Conservation (phyloP, 176 grass and related monocot species). For the Dendrocalamus sinicus region DNA sequence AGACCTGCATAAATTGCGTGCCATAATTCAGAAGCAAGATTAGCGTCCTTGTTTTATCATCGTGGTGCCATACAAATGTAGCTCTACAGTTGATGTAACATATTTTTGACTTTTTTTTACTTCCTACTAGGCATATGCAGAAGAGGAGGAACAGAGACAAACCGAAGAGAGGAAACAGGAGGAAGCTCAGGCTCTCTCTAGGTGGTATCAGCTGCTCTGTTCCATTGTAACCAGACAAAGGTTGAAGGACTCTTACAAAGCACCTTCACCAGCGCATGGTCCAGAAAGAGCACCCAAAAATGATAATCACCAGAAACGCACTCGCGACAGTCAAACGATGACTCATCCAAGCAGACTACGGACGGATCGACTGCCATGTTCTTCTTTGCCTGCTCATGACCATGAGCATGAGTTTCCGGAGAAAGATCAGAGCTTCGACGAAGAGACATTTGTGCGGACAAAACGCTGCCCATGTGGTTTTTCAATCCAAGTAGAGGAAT, state of each 20-base stretch:
- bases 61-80: neutral
- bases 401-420: constrained; percentile 76
- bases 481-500: constrained; percentile 84
- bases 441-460: constrained; percentile 61
- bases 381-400: constrained; percentile 37
- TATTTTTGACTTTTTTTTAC: constrained; percentile 19
- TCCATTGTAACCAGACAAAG: constrained; percentile 78
- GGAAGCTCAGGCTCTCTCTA: constrained; percentile 73
- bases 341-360: constrained; percentile 21
- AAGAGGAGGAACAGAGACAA: constrained; percentile 73
- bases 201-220: constrained; percentile 89
- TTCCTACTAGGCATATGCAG: constrained; percentile 64
- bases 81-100: constrained; percentile 3
- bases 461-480: constrained; percentile 88
- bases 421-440: constrained; percentile 78
- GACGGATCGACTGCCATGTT: neutral
- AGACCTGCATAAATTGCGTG: neutral
- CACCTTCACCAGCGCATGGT: constrained; percentile 29
- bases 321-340: neutral
- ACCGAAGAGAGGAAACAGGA: constrained; percentile 61
- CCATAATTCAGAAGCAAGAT: neutral
- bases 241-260: constrained; percentile 70
- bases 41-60: constrained; percentile 2
- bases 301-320: constrained; percentile 23
- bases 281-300: neutral